Conservation (phyloP, 306 rosid genomes). For the Cyamopsis tetragonoloba region DNA sequence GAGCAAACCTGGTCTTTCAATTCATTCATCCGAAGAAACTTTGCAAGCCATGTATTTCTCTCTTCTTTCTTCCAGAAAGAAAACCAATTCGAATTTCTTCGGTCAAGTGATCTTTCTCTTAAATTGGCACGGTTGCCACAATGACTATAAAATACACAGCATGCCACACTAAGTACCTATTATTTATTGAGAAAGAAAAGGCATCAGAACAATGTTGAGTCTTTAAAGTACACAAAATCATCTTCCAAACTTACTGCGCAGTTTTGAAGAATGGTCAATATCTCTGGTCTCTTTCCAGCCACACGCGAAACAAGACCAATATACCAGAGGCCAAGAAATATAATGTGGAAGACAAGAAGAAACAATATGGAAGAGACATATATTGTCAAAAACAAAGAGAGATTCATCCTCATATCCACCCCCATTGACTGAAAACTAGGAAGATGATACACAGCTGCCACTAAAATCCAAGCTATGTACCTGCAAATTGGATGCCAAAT, state of each 20-base stretch:
- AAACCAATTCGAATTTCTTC: slow-evolving; percentile 59
- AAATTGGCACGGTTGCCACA: slow-evolving; percentile 86
- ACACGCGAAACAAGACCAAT: slow-evolving; percentile 94
- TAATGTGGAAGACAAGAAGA: slow-evolving; percentile 80
- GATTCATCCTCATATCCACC: slow-evolving; percentile 93
- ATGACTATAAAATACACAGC: slow-evolving; percentile 98
- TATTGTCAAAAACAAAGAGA: slow-evolving; percentile 80
- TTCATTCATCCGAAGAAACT: slow-evolving; percentile 77
- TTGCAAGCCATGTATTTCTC: slow-evolving; percentile 76
- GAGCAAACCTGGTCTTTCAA: slow-evolving; percentile 91
- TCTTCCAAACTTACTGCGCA: slow-evolving; percentile 67
- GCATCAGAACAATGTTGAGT: slow-evolving; percentile 29
- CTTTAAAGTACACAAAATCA: background rate
- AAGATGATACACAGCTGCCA: slow-evolving; percentile 97
- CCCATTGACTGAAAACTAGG: slow-evolving; percentile 98
- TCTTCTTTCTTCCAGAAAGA: slow-evolving; percentile 75
- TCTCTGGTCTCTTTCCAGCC: slow-evolving; percentile 90
- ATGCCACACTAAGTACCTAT: slow-evolving; percentile 94
- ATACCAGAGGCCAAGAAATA: slow-evolving; percentile 92
- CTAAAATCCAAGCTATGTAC: slow-evolving; percentile 91
- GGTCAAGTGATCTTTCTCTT: slow-evolving; percentile 55
- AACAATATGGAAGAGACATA: slow-evolving; percentile 81
- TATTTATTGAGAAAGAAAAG: slow-evolving; percentile 4
- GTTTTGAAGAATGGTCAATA: slow-evolving; percentile 81
- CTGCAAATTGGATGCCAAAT: slow-evolving; percentile 41